These are phyloP conservation scores for Colletotrichum plurivorum DNA, from an alignment of 2,329 filamentous ascomycete species.

Conservation along the genomic window DNA sequence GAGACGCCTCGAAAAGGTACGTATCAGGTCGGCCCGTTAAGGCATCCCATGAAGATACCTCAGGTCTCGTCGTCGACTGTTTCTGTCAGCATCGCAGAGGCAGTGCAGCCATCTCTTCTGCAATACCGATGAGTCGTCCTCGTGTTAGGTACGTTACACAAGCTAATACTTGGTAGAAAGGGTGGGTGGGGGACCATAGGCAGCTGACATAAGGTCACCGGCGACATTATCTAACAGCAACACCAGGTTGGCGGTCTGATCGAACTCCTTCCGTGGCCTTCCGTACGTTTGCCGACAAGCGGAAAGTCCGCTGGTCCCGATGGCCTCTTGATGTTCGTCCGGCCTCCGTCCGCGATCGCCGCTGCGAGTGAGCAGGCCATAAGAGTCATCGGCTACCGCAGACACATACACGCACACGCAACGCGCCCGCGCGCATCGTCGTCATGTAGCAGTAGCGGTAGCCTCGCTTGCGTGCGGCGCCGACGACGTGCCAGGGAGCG, in stretches of 20 bases:
- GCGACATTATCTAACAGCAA: neutral
- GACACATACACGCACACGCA: slow-evolving; percentile 2
- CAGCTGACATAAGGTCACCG: slow-evolving; percentile 16
- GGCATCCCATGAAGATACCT: neutral
- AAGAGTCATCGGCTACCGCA: slow-evolving; percentile 30
- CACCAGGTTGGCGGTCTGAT: too few species aligned
- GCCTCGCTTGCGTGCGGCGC: slow-evolving; percentile 19
- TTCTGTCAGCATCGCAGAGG: slow-evolving; percentile 35
- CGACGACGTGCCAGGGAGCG: neutral
- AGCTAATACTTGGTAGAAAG: neutral
- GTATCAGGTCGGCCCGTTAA: slow-evolving; percentile 35
- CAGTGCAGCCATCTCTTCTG: slow-evolving; percentile 24
- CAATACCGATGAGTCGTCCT: slow-evolving; percentile 7
- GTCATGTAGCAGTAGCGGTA: neutral
- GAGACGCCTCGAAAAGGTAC: slow-evolving; percentile 18
- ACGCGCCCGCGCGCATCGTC: neutral
- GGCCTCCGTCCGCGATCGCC: slow-evolving; percentile 27
- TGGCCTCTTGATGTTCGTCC: slow-evolving; percentile 12
- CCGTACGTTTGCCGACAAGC: slow-evolving; percentile 17
- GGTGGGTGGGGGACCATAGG: neutral
- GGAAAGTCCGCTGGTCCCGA: neutral
- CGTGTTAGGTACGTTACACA: neutral
- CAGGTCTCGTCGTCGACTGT: slow-evolving; percentile 7
- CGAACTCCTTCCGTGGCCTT: neutral
- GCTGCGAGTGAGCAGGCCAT: slow-evolving; percentile 30